phyloP scores from a whole-genome alignment of 1,284 basidiomycete species.

The Puccinia polysora region DNA sequence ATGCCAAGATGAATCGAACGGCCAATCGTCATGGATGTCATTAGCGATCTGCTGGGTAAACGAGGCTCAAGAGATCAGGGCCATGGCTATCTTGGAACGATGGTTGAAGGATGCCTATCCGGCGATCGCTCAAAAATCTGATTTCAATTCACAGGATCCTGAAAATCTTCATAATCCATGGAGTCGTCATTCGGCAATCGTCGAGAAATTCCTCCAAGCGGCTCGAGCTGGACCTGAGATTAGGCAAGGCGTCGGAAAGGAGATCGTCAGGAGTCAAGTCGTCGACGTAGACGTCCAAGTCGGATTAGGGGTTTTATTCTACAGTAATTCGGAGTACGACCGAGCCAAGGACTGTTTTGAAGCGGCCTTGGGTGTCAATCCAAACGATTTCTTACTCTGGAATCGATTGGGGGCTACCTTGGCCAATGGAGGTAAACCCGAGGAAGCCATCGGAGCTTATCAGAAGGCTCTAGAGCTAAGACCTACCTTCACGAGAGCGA shows the following conservation, averaged over 20 bases:
- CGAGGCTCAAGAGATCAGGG: slow-evolving; percentile 82
- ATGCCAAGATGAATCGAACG: slow-evolving; percentile 52
- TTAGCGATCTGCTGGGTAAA: slow-evolving; percentile 97
- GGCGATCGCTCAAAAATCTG: slow-evolving; percentile 50
- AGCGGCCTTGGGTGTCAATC: slow-evolving; percentile 62
- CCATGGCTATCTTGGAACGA: slow-evolving; percentile 78
- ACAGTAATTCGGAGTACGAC: slow-evolving; percentile 64
- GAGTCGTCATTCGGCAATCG: slow-evolving; percentile 64
- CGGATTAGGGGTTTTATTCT: slow-evolving; percentile 86
- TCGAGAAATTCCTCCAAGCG: slow-evolving; percentile 76
- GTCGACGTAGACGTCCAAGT: slow-evolving; percentile 93
- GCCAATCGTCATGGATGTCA: slow-evolving; percentile 65
- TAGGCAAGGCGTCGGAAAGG: slow-evolving; percentile 55
- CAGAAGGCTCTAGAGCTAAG: slow-evolving; percentile 84
- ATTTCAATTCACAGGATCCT: slow-evolving; percentile 50
- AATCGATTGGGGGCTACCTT: slow-evolving; percentile 94
- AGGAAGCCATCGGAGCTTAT: slow-evolving; percentile 83
- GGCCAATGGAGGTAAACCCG: slow-evolving; percentile 75
- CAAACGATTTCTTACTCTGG: slow-evolving; percentile 78
- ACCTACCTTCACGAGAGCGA: slow-evolving; percentile 92
- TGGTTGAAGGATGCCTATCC: slow-evolving; percentile 81
- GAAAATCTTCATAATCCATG: slow-evolving; percentile 57
- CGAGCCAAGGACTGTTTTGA: slow-evolving; percentile 85
- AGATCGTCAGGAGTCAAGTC: slow-evolving; percentile 63
- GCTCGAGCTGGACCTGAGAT: slow-evolving; percentile 68